Conservation (phyloP, 768 basidiomycete species). For the Mycena sanguinolenta region DNA sequence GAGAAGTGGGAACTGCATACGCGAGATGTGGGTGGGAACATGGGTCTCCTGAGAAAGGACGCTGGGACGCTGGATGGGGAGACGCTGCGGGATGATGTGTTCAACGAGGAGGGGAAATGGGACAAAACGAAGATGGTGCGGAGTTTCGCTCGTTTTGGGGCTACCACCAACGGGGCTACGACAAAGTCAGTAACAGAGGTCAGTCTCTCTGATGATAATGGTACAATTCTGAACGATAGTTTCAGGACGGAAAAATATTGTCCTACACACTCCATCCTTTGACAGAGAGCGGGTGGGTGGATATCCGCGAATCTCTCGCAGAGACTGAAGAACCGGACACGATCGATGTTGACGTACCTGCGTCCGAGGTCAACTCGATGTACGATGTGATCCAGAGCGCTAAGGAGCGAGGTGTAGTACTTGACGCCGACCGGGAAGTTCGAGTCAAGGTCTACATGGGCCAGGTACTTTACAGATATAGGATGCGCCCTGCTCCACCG, state of each 20-base stretch:
- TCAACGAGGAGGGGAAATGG: constrained; percentile 67
- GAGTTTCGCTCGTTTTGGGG: constrained; percentile 76
- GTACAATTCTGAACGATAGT: neutral
- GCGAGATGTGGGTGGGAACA: constrained; percentile 52
- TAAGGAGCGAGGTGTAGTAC: constrained; percentile 60
- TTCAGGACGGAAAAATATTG: constrained; percentile 56
- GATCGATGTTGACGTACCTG: constrained; percentile 46
- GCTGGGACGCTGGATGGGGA: constrained; percentile 54
- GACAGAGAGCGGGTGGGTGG: constrained; percentile 57
- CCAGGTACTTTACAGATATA: constrained; percentile 55
- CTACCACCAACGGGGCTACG: constrained; percentile 46
- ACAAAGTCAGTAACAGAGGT: constrained; percentile 54
- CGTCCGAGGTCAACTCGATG: constrained; percentile 60
- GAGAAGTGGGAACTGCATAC: constrained; percentile 74
- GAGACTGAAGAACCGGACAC: constrained; percentile 27
- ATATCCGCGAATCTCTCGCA: constrained; percentile 52
- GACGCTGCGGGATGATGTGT: constrained; percentile 57
- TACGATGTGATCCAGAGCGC: constrained; percentile 51
- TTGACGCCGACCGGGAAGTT: constrained; percentile 78
- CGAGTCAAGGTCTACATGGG: constrained; percentile 81
- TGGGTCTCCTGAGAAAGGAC: constrained; percentile 52
- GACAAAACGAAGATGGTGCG: constrained; percentile 85
- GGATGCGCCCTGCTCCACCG: too few species aligned
- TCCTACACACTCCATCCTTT: constrained; percentile 63
- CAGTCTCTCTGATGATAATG: neutral